These are phyloP conservation scores for Haplographium delicatum DNA, from an alignment of 495 filamentous ascomycete species.

Conservation along the genomic window DNA sequence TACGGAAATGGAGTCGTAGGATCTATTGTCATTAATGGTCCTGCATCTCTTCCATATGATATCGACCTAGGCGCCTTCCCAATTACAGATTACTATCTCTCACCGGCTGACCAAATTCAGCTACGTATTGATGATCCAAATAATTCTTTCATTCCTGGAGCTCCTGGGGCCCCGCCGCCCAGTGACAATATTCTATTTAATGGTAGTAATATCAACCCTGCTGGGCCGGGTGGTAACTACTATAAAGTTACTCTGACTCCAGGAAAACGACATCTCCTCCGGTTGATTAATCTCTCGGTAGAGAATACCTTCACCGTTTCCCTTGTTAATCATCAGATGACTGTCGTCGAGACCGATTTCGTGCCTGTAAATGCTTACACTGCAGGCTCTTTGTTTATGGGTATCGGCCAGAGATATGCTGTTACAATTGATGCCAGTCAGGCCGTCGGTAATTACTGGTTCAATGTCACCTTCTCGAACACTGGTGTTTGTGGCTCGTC, in stretches of 20 bases:
- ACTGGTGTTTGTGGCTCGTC: background rate
- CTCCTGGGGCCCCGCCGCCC: background rate
- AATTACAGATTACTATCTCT: constrained; percentile 32
- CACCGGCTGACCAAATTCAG: background rate
- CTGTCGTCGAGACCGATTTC: constrained; percentile 41
- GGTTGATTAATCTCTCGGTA: constrained; percentile 49
- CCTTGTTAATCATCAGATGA: constrained; percentile 43
- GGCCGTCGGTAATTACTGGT: constrained; percentile 33
- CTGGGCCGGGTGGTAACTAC: background rate
- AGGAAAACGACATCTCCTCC: constrained; percentile 36
- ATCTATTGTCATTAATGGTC: constrained; percentile 33
- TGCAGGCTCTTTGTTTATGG: constrained; percentile 43
- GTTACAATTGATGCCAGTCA: constrained; percentile 57
- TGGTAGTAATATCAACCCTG: background rate
- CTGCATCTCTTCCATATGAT: constrained; percentile 28
- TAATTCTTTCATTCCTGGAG: too few relatives aligned
- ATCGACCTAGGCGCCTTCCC: constrained; percentile 41
- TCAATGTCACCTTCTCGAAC: constrained; percentile 18
- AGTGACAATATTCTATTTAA: constrained; percentile 12
- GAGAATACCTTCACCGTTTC: constrained; percentile 42
- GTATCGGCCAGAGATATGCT: constrained; percentile 66
- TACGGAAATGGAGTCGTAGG: constrained; percentile 42
- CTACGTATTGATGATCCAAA: too few relatives aligned
- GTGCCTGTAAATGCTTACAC: constrained; percentile 43
- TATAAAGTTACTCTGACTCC: background rate